phyloP scores from a whole-genome alignment of 2,329 filamentous ascomycete species.

The Dactylellina drechsleri region DNA sequence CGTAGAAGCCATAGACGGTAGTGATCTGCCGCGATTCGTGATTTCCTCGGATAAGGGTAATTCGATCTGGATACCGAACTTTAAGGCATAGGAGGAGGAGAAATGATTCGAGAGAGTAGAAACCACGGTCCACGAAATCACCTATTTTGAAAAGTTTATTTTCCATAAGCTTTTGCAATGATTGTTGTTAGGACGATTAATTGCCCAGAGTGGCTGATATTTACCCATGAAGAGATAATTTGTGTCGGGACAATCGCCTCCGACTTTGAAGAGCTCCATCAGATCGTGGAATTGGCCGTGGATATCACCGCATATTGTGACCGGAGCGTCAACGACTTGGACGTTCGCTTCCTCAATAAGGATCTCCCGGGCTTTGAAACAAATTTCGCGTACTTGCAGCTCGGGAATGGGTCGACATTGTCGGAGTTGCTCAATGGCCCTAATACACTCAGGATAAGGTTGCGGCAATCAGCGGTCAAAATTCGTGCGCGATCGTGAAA shows the following conservation, averaged over 20 bases:
- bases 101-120: constrained; percentile 97
- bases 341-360: constrained; percentile 98
- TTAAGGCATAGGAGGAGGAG: constrained; percentile 94
- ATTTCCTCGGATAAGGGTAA: constrained; percentile 93
- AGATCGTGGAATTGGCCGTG: constrained; percentile 96
- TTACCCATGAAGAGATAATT: constrained; percentile 96
- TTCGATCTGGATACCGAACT: constrained; percentile 95
- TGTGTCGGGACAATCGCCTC: constrained; percentile 91
- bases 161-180: not conserved
- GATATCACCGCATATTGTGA: constrained; percentile 97
- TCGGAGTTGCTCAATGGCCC: constrained; percentile 93
- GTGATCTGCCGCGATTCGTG: constrained; percentile 97
- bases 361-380: constrained; percentile 94
- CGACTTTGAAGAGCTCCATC: constrained; percentile 95
- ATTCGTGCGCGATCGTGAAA: not conserved
- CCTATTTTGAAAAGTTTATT: constrained; percentile 65
- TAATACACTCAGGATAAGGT: constrained; percentile 61
- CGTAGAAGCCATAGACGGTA: constrained; percentile 97
- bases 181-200: not conserved
- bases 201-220: constrained; percentile 18
- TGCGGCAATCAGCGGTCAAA: not conserved
- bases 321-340: constrained; percentile 90
- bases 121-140: constrained; percentile 97
- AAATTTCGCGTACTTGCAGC: constrained; percentile 92
- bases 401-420: constrained; percentile 96